Percentiles rank a stretch among this genome's conserved stretches.
Conservation (phyloP, 2,329 filamentous ascomycete genomes). For the Penicillium sp. region DNA sequence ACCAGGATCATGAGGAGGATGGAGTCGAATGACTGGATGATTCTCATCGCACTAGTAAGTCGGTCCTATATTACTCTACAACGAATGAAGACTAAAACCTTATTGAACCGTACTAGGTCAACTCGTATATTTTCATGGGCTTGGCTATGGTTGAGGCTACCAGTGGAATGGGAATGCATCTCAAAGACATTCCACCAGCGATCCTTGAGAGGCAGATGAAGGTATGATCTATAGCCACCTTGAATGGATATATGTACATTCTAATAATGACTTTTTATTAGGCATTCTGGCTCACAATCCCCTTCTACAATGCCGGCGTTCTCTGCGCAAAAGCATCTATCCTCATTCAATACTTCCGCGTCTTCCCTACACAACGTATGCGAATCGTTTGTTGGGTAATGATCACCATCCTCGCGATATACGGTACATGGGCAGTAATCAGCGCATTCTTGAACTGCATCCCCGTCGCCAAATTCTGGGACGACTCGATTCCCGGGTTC, state of each 20-base stretch:
- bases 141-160: constrained; percentile 35
- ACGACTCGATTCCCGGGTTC: constrained; percentile 26
- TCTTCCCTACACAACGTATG: constrained; percentile 41
- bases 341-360: constrained; percentile 50
- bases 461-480: constrained; percentile 39
- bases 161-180: constrained; percentile 39
- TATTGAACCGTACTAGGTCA: constrained; percentile 19
- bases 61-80: background rate
- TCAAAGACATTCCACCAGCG: constrained; percentile 29
- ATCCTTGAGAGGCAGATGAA: constrained; percentile 36
- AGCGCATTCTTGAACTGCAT: constrained; percentile 39
- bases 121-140: constrained; percentile 37
- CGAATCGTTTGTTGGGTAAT: constrained; percentile 40
- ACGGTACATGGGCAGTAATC: constrained; percentile 37
- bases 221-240: constrained; percentile 10
- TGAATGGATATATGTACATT: too few species aligned
- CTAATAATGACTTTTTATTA: constrained; percentile 8
- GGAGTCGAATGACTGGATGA: constrained; percentile 40
- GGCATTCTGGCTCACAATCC: constrained; percentile 41
- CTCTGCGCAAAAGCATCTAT: constrained; percentile 49
- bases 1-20: constrained; percentile 31
- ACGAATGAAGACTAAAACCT: background rate
- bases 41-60: constrained; percentile 35
- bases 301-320: constrained; percentile 40
- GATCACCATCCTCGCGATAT: constrained; percentile 35